Conservation (phyloP, 2,329 filamentous ascomycete genomes). For the Madurella fahalii region DNA sequence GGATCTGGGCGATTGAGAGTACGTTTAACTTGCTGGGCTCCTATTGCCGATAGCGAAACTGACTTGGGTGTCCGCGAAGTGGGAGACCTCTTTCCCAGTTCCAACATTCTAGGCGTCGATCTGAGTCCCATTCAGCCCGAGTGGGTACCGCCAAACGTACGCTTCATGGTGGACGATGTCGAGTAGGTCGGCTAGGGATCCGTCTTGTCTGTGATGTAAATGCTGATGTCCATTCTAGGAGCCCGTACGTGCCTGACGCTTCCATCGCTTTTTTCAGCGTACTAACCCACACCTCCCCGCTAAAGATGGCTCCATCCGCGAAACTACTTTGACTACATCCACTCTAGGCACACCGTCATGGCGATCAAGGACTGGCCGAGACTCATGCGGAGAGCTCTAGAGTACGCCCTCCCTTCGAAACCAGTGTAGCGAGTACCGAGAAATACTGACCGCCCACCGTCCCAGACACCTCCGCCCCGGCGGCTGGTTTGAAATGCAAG, state of each 20-base stretch:
- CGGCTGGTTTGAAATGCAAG: slow-evolving; percentile 51
- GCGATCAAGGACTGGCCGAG: slow-evolving; percentile 53
- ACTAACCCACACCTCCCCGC: background rate
- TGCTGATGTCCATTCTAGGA: slow-evolving; percentile 16
- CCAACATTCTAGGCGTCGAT: slow-evolving; percentile 41
- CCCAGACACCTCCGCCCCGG: slow-evolving; percentile 42
- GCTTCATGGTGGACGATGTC: slow-evolving; percentile 60
- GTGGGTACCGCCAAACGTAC: slow-evolving; percentile 55
- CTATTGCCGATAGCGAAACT: background rate
- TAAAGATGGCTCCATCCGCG: slow-evolving; percentile 42
- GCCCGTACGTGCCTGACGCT: slow-evolving; percentile 19
- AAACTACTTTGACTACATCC: slow-evolving; percentile 58
- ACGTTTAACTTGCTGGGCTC: background rate
- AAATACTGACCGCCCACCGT: background rate
- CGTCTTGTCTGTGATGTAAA: slow-evolving; percentile 29
- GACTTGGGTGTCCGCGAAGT: slow-evolving; percentile 27
- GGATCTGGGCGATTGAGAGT: slow-evolving; percentile 56
- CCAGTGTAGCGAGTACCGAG: background rate
- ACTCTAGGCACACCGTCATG: slow-evolving; percentile 38
- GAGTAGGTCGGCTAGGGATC: slow-evolving; percentile 32
- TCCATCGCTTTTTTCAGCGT: background rate
- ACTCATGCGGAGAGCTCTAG: slow-evolving; percentile 43
- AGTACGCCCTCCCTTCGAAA: slow-evolving; percentile 32
- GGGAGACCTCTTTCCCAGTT: slow-evolving; percentile 39
- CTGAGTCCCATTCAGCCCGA: slow-evolving; percentile 45